Evolutionary conservation across 345 rosid species (phyloP), one percentile per base, ranked within the genome.

Genomic region (Raphanus sativus): DNA sequence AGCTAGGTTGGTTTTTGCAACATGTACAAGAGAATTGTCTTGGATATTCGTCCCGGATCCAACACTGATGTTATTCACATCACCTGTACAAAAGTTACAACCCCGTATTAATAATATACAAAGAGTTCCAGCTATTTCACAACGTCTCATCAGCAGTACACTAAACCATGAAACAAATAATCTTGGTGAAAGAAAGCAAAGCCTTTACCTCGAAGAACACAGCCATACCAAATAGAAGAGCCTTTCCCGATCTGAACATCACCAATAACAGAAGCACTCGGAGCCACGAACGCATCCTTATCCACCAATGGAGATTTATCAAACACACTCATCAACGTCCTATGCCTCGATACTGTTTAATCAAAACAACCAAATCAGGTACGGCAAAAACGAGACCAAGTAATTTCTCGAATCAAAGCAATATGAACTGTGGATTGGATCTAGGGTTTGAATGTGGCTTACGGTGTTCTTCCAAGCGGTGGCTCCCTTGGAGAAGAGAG

Each of bases 21-120:
- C 99, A 75, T 92, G 98, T 82, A 95, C 98, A 74, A 95, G 94
- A 29, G 99, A 87, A 84, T 95, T 92, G 80, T 95, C 99, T 70
- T 95, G 99, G 80, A 91, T 92, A 79, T 95, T 95, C 36, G 99
- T 95, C 77, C 98, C 89, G 9, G 90, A 81, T 75, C 99, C 98
- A 80, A 95, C 84, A 8, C 83, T 84, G 65, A 95, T 87, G 88
- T 89, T 86, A 82, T 95, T 91, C 79, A 89, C 97, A 81, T 95
- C 99, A 68, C 97, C 98, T 95, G 56, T 59, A 50, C 59, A 55
- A 50, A 83, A 30, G 64, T 65, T 54, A 34, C 56, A 61, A 48
- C 34, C 45, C 17, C 50, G 52, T 1, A 29, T 73, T 38, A 73
- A 2, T 13, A 15, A 67, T 73, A 8, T 61, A 74, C 60, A 54